A percentile compares a stretch with the other conserved stretches of the same genome.
These are phyloP conservation scores for Alloteropsis angusta DNA, from an alignment of 202 grass and related monocot genomes.

Conservation along the genomic window DNA sequence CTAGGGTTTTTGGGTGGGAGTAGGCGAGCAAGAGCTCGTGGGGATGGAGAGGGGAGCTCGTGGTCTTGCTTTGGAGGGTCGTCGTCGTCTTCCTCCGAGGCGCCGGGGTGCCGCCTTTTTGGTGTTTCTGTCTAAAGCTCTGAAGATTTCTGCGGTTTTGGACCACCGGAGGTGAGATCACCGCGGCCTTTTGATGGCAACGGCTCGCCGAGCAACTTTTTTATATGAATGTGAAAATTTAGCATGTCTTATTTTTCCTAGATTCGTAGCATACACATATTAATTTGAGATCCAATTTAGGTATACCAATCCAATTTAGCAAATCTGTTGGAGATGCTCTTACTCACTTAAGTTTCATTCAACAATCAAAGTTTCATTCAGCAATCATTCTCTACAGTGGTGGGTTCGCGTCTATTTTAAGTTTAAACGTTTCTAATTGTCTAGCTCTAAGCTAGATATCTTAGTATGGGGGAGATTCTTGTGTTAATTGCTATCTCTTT, in stretches of 20 bases:
- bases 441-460: too few relatives aligned
- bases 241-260: neutral
- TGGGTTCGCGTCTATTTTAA: neutral
- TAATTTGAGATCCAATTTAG: too few relatives aligned
- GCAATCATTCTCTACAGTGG: neutral
- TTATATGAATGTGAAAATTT: neutral
- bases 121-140: constrained; percentile 23
- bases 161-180: constrained; percentile 34
- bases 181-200: neutral
- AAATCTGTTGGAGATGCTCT: too few relatives aligned
- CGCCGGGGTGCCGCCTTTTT: constrained; percentile 41
- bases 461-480: too few relatives aligned
- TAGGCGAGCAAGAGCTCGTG: constrained; percentile 14
- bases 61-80: constrained; percentile 46
- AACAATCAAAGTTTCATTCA: neutral
- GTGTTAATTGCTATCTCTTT: too few relatives aligned
- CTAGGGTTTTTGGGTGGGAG: constrained; percentile 33
- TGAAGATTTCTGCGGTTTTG: constrained; percentile 25
- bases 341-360: neutral
- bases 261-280: too few relatives aligned
- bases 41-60: neutral
- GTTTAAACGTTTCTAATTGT: too few relatives aligned
- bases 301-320: too few relatives aligned
- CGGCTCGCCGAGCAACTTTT: neutral
- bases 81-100: constrained; percentile 50